Base-by-base conservation (phyloP, 176 grass and related monocot species). In the Eragrostis curvula region DNA sequence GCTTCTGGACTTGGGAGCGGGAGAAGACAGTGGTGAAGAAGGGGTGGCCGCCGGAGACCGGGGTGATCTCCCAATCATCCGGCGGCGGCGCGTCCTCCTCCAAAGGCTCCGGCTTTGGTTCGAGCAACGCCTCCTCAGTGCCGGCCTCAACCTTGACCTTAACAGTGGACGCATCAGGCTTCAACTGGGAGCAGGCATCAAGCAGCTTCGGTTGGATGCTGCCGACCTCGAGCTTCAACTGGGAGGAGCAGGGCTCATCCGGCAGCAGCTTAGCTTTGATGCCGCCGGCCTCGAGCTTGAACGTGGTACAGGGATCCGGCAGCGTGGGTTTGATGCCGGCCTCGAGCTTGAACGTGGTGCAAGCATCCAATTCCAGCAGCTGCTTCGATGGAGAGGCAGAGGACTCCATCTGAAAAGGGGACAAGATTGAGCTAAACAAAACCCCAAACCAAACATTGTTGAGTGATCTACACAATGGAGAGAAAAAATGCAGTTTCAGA, bases 1-100 rank as follows among this genome's bases (percentile, higher is more conserved):
- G 30, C 17, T 18, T 10, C 36, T 85, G 86, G 39, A 91, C 50
- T 1, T 88, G 82, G 12, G 44, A 16, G 61, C 55, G 74, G n/a
- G 68, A 61, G 78, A 91, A 3, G 28, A 91, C 23, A 43, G 27
- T 27, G 50, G 82, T 69, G 52, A 91, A 88, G 82, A 82, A 91
- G 25, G 82, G 86, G 66, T 85, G 36, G 20, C 70, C 68, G 27
- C 69, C 77, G 45, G 77, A 81, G n/a, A 91, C 72, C 0, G 86
- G 90, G 17, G 44, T 85, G 53, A 45, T 69, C 74, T 82, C 82
- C 56, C 47, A 71, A 16, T 74, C 71, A 11, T 79, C 32, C 27
- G 17, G 23, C 12, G 24, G 12, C 1, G 24, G 74, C 23, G 46
- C 50, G 9, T 70, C 18, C 1, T 74, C 53, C 36, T 60, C 70